Conservation (phyloP, 2,329 filamentous ascomycete genomes). For the Ophiostoma fasciatum region DNA sequence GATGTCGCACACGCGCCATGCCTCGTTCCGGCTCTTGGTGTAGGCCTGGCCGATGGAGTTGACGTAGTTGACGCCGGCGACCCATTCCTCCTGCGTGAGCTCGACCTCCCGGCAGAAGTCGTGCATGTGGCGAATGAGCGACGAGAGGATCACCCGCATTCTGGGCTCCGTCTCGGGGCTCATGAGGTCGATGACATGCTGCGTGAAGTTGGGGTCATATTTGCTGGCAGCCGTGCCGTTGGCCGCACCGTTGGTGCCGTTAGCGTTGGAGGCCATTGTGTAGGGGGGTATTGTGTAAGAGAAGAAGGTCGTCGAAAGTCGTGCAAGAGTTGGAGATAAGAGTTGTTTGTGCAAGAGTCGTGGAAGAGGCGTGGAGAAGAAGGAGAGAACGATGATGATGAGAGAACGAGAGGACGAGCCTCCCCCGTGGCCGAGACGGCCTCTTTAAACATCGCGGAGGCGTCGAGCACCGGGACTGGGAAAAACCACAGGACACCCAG, state of each 20-base stretch:
- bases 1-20: slow-evolving; percentile 57
- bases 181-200: slow-evolving; percentile 57
- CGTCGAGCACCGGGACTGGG: too few species aligned
- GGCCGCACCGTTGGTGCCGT: neutral
- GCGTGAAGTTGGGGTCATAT: slow-evolving; percentile 67
- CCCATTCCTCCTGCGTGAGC: slow-evolving; percentile 69
- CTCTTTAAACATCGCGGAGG: too few species aligned
- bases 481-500: too few species aligned
- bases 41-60: slow-evolving; percentile 59
- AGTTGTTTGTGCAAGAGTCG: too few species aligned
- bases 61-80: slow-evolving; percentile 41
- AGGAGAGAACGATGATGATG: too few species aligned
- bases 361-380: too few species aligned
- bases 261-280: neutral
- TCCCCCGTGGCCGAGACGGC: too few species aligned
- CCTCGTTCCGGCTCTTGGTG: slow-evolving; percentile 55
- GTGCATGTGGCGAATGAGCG: slow-evolving; percentile 60
- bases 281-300: too few species aligned
- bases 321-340: too few species aligned
- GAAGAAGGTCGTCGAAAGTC: too few species aligned
- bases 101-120: slow-evolving; percentile 70
- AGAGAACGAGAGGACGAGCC: too few species aligned
- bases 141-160: slow-evolving; percentile 50
- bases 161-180: slow-evolving; percentile 56
- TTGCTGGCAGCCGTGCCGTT: slow-evolving; percentile 16